Evolutionary conservation across 495 filamentous ascomycete species (phyloP), one percentile per base, ranked within the genome.

Genomic region (Aspergillus sparsus): DNA sequence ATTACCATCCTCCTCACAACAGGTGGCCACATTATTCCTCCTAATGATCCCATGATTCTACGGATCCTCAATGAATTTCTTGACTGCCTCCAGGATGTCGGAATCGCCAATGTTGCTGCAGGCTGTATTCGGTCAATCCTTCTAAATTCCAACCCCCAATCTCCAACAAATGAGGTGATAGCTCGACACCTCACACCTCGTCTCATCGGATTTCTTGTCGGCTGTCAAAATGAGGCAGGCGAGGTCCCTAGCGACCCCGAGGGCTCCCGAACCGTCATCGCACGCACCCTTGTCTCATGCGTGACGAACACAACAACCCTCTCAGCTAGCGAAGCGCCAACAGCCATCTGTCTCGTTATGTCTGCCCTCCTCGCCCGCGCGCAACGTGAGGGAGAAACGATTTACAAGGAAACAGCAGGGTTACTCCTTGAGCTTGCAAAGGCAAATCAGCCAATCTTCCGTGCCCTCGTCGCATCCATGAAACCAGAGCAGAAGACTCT

Each of bases 1-100:
- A 85, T 87, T 49, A 95, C 95, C 3, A 89, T 99, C 62, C 82
- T 99, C 16, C 82, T 99, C 46, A 96, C 91, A 5, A 86, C 87
- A 34, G 89, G 89, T 35, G 80, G 84, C 34, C 88, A 88, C 63
- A 79, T 86, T 13, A 80, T 98, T 32, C 80, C 86, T 1, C 83
- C 90, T 1, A 82, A 78, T 55, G 91, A 97, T 62, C 84, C 86
- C 11, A 78, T 93, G 4, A 78, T 96, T 15, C 74, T 72, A 8
- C 80, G 80, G 18, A 88, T 89, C 57, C 78, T 95, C 6, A 81
- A 88, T 58, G 90, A 93, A 72, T 72, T 92, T n/a, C 72, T 91
- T 5, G 92, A 94, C 68, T 94, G 91, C 72, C 78, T 97, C 37
- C 89, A 87, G 39, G 91, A 91, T 62, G 67, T 79, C 37, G 92